phyloP scores from a whole-genome alignment of 1,284 basidiomycete genomes.

The Sanguinoderma infundibulare region DNA sequence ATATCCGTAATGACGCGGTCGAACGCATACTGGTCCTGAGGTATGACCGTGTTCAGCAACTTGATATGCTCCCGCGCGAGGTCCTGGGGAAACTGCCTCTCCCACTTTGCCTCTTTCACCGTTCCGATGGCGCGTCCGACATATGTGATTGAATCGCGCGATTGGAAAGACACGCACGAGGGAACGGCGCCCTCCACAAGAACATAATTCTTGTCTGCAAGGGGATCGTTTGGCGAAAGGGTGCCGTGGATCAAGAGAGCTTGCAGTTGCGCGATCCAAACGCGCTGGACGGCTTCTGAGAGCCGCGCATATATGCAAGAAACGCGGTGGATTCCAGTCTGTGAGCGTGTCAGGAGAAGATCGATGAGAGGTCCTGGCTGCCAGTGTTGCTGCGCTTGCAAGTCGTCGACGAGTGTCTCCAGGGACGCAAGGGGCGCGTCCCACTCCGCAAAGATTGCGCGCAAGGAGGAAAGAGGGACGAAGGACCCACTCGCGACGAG shows the following conservation, averaged over 20 bases:
- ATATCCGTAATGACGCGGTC: slow-evolving; percentile 75
- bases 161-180: slow-evolving; percentile 68
- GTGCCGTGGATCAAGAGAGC: slow-evolving; percentile 83
- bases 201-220: slow-evolving; percentile 57
- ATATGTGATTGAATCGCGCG: slow-evolving; percentile 83
- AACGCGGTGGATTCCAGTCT: slow-evolving; percentile 77
- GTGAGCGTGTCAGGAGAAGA: slow-evolving; percentile 67
- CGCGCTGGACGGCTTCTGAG: slow-evolving; percentile 72
- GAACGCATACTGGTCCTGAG: slow-evolving; percentile 78
- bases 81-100: slow-evolving; percentile 71
- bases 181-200: slow-evolving; percentile 73
- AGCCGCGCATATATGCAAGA: slow-evolving; percentile 71
- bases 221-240: slow-evolving; percentile 57
- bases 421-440: slow-evolving; percentile 80
- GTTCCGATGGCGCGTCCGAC: slow-evolving; percentile 88
- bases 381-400: slow-evolving; percentile 62
- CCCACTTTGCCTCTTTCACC: slow-evolving; percentile 80
- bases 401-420: slow-evolving; percentile 60
- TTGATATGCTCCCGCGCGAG: slow-evolving; percentile 67
- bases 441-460: slow-evolving; percentile 84
- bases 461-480: slow-evolving; percentile 81
- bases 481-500: slow-evolving; percentile 78
- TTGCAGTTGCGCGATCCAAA: slow-evolving; percentile 80
- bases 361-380: slow-evolving; percentile 80
- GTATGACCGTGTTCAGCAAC: slow-evolving; percentile 66